Percentiles rank a stretch among this genome's conserved stretches.
Conservation (phyloP, 768 basidiomycete species). For the Coprinellus micaceus region DNA sequence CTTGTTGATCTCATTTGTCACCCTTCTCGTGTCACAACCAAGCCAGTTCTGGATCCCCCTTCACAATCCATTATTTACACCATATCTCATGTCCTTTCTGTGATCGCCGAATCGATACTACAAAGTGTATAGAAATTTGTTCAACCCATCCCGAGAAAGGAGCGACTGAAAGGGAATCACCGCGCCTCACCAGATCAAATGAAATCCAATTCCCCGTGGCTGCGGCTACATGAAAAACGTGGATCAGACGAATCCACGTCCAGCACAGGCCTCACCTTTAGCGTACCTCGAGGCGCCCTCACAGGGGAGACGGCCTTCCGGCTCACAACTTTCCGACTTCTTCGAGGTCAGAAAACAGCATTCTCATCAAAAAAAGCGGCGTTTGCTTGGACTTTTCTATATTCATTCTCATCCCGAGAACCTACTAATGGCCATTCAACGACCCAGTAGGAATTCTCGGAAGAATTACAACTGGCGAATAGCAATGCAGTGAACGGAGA, state of each 20-base stretch:
- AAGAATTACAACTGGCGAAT: background rate
- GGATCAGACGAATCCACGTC: background rate
- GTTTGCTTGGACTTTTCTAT: background rate
- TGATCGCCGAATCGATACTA: too few relatives aligned
- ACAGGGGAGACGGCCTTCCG: background rate
- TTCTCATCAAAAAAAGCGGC: too few relatives aligned
- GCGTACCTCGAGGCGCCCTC: background rate
- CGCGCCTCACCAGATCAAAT: background rate
- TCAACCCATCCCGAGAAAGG: background rate
- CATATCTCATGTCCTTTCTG: background rate
- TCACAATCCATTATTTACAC: background rate
- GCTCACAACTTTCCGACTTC: background rate
- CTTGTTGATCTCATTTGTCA: conserved; percentile 18
- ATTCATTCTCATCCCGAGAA: background rate
- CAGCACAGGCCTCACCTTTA: background rate
- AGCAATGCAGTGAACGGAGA: too few relatives aligned
- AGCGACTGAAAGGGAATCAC: background rate
- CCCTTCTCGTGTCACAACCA: conserved; percentile 7
- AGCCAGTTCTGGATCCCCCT: background rate
- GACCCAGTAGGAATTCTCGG: background rate
- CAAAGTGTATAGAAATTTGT: too few relatives aligned
- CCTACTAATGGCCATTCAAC: too few relatives aligned
- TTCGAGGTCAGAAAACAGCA: too few relatives aligned
- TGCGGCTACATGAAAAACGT: too few relatives aligned
- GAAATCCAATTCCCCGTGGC: background rate